phyloP scores from a whole-genome alignment of 345 rosid species.

The Pistacia vera region DNA sequence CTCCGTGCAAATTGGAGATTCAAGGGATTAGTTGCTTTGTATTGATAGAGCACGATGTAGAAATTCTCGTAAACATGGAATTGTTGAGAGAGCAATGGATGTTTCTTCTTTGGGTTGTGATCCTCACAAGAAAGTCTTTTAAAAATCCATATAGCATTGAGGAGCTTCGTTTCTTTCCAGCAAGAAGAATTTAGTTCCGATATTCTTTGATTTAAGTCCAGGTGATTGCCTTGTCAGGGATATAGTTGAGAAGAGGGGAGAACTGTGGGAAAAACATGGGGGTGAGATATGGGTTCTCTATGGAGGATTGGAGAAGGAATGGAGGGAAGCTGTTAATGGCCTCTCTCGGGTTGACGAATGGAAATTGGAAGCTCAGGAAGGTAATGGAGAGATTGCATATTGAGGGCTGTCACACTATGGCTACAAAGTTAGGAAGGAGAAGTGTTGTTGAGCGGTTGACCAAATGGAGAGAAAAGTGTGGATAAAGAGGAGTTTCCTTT shows the following conservation, averaged over 20 bases:
- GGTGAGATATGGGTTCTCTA: slow-evolving; percentile 85
- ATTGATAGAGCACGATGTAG: slow-evolving; percentile 75
- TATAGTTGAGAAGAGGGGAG: slow-evolving; percentile 92
- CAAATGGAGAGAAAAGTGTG: slow-evolving; percentile 81
- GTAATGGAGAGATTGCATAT: slow-evolving; percentile 93
- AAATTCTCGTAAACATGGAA: slow-evolving; percentile 65
- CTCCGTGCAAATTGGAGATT: slow-evolving; percentile 78
- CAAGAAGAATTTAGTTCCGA: slow-evolving; percentile 90
- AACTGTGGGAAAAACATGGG: slow-evolving; percentile 90
- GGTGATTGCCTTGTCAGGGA: slow-evolving; percentile 93
- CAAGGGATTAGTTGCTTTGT: slow-evolving; percentile 94
- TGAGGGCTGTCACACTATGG: slow-evolving; percentile 73
- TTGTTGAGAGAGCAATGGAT: slow-evolving; percentile 81
- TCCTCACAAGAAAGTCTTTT: slow-evolving; percentile 79
- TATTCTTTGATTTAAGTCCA: slow-evolving; percentile 81
- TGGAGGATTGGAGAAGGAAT: slow-evolving; percentile 89
- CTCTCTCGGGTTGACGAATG: slow-evolving; percentile 76
- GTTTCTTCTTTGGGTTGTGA: slow-evolving; percentile 80
- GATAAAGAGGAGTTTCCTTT: slow-evolving; percentile 90
- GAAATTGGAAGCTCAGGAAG: slow-evolving; percentile 91
- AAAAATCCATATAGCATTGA: slow-evolving; percentile 80
- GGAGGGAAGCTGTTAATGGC: slow-evolving; percentile 86
- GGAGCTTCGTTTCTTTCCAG: slow-evolving; percentile 77
- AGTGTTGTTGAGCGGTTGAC: slow-evolving; percentile 80
- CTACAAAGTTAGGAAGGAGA: slow-evolving; percentile 82